phyloP scores from a whole-genome alignment of 2,329 filamentous ascomycete genomes.

The Colletotrichum horii region DNA sequence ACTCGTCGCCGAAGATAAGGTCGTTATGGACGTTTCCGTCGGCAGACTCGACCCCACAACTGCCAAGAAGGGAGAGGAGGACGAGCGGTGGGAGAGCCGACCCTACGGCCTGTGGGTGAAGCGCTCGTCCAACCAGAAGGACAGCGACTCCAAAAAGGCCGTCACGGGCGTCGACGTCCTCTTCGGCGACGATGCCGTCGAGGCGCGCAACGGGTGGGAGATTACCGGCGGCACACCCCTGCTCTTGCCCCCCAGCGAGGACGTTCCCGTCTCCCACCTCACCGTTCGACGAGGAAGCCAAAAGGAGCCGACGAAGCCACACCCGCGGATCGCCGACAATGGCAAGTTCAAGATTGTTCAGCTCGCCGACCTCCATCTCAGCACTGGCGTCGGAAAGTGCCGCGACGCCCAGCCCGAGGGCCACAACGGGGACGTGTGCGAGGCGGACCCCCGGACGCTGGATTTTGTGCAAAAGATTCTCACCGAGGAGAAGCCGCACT shows the following conservation, averaged over 20 bases:
- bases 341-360: conserved; percentile 98
- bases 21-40: conserved; percentile 80
- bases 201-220: conserved; percentile 85
- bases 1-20: conserved; percentile 72
- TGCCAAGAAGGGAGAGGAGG: conserved; percentile 57
- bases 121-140: conserved; percentile 72
- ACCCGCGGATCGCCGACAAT: conserved; percentile 81
- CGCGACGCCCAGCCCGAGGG: conserved; percentile 82
- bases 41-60: conserved; percentile 72
- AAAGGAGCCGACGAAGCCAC: conserved; percentile 68
- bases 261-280: conserved; percentile 73
- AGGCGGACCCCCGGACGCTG: conserved; percentile 89
- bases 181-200: conserved; percentile 89
- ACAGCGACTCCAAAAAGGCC: conserved; percentile 75
- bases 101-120: conserved; percentile 83
- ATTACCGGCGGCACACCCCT: conserved; percentile 75
- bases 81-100: conserved; percentile 78
- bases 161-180: conserved; percentile 86
- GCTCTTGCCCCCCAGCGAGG: conserved; percentile 67
- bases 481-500: conserved; percentile 91
- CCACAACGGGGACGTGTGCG: conserved; percentile 77
- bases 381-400: conserved; percentile 85
- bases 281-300: conserved; percentile 78
- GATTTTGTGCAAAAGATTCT: conserved; percentile 86
- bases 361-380: conserved; percentile 90